A percentile compares a stretch with the other conserved stretches of the same genome.
These are phyloP conservation scores for Flaveria trinervia DNA, from an alignment of 129 eudicot genomes.

Conservation along the genomic window DNA sequence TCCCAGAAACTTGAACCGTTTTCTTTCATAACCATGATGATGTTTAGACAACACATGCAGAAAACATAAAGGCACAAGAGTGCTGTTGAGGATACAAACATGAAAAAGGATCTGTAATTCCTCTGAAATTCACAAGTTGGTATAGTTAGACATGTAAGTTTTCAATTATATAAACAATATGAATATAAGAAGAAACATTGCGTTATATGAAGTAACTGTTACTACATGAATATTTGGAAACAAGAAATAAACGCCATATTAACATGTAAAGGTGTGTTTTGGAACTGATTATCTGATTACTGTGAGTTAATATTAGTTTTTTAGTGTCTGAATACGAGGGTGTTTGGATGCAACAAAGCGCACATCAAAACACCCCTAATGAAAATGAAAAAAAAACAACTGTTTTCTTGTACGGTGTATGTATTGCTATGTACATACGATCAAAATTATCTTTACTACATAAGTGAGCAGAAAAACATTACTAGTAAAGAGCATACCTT, in stretches of 20 bases:
- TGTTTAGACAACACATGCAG: slow-evolving; percentile 49
- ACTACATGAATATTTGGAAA: background rate
- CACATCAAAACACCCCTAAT: background rate
- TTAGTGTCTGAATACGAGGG: background rate
- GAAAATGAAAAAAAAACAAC: background rate
- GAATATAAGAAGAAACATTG: background rate
- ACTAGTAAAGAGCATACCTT: slow-evolving; percentile 38
- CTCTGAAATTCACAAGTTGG: slow-evolving; percentile 46
- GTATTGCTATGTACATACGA: background rate
- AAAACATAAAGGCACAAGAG: slow-evolving; percentile 55
- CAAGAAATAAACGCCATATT: background rate
- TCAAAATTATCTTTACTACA: background rate
- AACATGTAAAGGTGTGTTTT: background rate
- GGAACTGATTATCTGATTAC: background rate
- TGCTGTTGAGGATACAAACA: slow-evolving; percentile 55
- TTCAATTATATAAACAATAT: background rate
- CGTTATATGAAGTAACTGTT: background rate
- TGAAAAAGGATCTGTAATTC: slow-evolving; percentile 62
- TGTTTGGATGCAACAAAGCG: background rate
- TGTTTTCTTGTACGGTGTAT: background rate
- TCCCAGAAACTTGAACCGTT: slow-evolving; percentile 35
- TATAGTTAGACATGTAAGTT: slow-evolving; percentile 2
- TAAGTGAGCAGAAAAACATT: background rate
- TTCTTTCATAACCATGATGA: slow-evolving; percentile 38
- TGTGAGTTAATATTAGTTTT: no score